Percentiles rank a stretch among this genome's conserved stretches.
These are phyloP conservation scores for Pseudogymnoascus sp. DNA, from an alignment of 2,329 filamentous ascomycete genomes.

Conservation along the genomic window DNA sequence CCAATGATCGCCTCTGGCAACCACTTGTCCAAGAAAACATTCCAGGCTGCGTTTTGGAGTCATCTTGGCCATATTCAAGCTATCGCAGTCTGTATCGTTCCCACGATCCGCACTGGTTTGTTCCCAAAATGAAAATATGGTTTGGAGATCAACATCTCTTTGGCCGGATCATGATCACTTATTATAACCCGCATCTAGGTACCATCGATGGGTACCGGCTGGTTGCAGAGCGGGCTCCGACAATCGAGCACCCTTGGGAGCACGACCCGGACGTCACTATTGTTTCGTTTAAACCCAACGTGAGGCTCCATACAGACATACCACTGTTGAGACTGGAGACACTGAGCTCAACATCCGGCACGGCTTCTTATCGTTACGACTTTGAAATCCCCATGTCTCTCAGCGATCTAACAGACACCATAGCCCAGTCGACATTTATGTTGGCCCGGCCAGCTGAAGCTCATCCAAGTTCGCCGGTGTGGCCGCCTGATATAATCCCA, in stretches of 20 bases:
- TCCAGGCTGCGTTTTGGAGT: constrained; percentile 43
- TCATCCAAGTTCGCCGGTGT: constrained; percentile 44
- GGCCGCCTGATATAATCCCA: constrained; percentile 69
- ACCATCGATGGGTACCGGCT: constrained; percentile 76
- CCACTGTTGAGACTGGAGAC: constrained; percentile 54
- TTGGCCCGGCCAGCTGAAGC: constrained; percentile 47
- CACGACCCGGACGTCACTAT: constrained; percentile 59
- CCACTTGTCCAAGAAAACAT: constrained; percentile 60
- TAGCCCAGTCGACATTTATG: constrained; percentile 59
- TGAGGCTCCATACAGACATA: constrained; percentile 65
- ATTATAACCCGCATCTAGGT: constrained; percentile 64
- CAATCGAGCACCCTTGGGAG: constrained; percentile 54
- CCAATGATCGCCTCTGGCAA: constrained; percentile 65
- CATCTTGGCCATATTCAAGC: constrained; percentile 49
- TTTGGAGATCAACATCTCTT: constrained; percentile 66
- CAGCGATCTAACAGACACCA: constrained; percentile 34
- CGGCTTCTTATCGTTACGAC: constrained; percentile 32
- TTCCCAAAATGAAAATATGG: constrained; percentile 75
- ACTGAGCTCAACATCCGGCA: constrained; percentile 16
- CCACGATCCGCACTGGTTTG: constrained; percentile 78
- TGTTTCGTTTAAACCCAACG: constrained; percentile 60
- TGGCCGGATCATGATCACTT: constrained; percentile 67
- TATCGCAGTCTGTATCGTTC: constrained; percentile 66
- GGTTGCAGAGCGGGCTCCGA: constrained; percentile 51
- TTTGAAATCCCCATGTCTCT: constrained; percentile 45